Conservation (phyloP, 2,329 filamentous ascomycete genomes). For the Aspergillus proliferans region DNA sequence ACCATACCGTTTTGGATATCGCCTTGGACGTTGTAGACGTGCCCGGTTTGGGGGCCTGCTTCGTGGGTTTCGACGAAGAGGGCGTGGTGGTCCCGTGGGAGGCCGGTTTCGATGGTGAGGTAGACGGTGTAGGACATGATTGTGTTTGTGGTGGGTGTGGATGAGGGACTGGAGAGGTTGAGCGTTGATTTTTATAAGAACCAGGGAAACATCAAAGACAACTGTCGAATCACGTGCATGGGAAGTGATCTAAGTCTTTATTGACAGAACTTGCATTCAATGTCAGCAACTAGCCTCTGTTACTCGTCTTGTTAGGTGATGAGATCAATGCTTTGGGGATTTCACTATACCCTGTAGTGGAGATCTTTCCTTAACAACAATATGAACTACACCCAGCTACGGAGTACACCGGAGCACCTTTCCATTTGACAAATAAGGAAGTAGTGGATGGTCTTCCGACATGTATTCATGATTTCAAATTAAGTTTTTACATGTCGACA, state of each 20-base stretch:
- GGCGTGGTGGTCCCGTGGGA: conserved; percentile 23
- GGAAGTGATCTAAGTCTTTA: neutral
- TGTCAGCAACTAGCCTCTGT: neutral
- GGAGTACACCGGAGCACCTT: too few relatives aligned
- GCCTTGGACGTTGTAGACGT: conserved; percentile 23
- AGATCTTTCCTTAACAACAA: too few relatives aligned
- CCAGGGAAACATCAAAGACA: neutral
- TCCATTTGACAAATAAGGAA: neutral
- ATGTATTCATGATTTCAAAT: neutral
- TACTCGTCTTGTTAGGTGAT: neutral
- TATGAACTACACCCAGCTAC: too few relatives aligned
- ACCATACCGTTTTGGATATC: conserved; percentile 27
- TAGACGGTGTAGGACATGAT: conserved; percentile 15
- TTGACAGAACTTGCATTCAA: neutral
- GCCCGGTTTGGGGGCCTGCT: conserved; percentile 11
- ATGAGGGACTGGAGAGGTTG: neutral
- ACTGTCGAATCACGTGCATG: neutral
- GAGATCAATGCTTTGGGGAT: too few relatives aligned
- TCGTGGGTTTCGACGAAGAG: conserved; percentile 22
- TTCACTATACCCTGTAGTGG: too few relatives aligned
- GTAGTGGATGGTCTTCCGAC: neutral
- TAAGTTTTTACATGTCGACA: neutral
- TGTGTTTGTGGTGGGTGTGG: neutral
- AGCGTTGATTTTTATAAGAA: neutral
- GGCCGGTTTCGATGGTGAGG: conserved; percentile 10